phyloP scores from a whole-genome alignment of 2,329 filamentous ascomycete species.

The Podosphaera xanthii region DNA sequence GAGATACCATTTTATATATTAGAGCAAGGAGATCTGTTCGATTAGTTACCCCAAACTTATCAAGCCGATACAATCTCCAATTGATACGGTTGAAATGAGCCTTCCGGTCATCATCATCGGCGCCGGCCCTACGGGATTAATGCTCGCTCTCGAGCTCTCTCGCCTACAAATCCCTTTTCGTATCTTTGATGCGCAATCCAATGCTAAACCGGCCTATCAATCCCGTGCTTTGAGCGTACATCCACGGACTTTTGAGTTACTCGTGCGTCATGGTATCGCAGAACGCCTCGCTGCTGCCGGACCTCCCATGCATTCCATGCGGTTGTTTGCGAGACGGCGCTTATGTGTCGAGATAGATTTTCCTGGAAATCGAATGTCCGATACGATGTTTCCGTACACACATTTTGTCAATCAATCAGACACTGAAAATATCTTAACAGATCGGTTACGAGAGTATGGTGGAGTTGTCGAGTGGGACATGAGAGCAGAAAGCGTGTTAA shows the following conservation, averaged over 20 bases:
- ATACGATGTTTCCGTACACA: constrained; percentile 16
- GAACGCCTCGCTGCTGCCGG: constrained; percentile 18
- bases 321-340: constrained; percentile 9
- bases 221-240: constrained; percentile 79
- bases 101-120: constrained; percentile 58
- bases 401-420: constrained; percentile 17
- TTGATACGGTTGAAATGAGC: constrained; percentile 5
- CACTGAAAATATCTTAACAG: constrained; percentile 17
- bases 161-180: constrained; percentile 17
- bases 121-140: constrained; percentile 69
- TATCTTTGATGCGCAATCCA: constrained; percentile 18
- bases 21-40: no score
- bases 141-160: constrained; percentile 34
- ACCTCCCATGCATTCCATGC: constrained; percentile 19
- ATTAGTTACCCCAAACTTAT: no score
- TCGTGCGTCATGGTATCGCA: constrained; percentile 22
- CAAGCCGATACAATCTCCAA: no score
- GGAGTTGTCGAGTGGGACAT: constrained; percentile 15
- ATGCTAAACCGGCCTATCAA: constrained; percentile 17
- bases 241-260: constrained; percentile 63
- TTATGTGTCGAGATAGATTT: constrained; percentile 14
- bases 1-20: no score
- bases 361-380: constrained; percentile 8
- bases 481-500: constrained; percentile 13
- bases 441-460: constrained; percentile 14